Conservation (phyloP, 2,329 filamentous ascomycete species). For the Tolypocladium ovalisporum region DNA sequence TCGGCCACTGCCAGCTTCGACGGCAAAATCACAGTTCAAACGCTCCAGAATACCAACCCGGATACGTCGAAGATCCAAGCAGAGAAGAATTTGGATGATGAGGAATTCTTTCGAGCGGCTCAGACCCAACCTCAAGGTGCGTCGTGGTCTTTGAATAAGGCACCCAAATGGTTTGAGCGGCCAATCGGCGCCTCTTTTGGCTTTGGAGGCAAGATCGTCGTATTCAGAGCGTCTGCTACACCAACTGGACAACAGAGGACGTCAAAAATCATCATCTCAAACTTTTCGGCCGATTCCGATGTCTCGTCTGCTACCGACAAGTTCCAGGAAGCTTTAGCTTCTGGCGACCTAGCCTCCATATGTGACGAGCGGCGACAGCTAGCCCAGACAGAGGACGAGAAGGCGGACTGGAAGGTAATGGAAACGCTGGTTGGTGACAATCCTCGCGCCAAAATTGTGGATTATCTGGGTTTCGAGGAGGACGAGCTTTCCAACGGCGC, state of each 20-base stretch:
- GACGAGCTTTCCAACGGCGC: slow-evolving; percentile 42
- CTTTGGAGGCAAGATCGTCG: slow-evolving; percentile 86
- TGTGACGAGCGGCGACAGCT: slow-evolving; percentile 68
- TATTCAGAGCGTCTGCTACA: slow-evolving; percentile 50
- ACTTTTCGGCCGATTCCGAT: slow-evolving; percentile 79
- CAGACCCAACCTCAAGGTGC: slow-evolving; percentile 85
- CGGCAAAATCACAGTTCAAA: slow-evolving; percentile 89
- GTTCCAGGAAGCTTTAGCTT: slow-evolving; percentile 73
- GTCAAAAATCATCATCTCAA: slow-evolving; percentile 74
- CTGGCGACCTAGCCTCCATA: slow-evolving; percentile 66
- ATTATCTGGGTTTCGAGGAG: slow-evolving; percentile 79
- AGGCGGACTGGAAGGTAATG: slow-evolving; percentile 91
- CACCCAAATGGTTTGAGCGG: slow-evolving; percentile 83
- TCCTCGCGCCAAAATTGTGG: slow-evolving; percentile 74
- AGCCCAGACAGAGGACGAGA: slow-evolving; percentile 79
- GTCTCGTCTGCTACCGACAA: slow-evolving; percentile 75
- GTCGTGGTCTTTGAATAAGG: slow-evolving; percentile 75
- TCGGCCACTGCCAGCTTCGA: slow-evolving; percentile 95
- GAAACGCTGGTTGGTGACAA: slow-evolving; percentile 77
- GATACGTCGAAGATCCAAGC: slow-evolving; percentile 56
- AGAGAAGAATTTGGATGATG: slow-evolving; percentile 67
- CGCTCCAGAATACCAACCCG: slow-evolving; percentile 84
- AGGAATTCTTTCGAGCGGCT: slow-evolving; percentile 93
- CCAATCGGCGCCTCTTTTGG: slow-evolving; percentile 84
- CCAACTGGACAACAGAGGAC: slow-evolving; percentile 52